Base-by-base conservation (phyloP, 2,329 filamentous ascomycete species). In the Fusarium palustre region DNA sequence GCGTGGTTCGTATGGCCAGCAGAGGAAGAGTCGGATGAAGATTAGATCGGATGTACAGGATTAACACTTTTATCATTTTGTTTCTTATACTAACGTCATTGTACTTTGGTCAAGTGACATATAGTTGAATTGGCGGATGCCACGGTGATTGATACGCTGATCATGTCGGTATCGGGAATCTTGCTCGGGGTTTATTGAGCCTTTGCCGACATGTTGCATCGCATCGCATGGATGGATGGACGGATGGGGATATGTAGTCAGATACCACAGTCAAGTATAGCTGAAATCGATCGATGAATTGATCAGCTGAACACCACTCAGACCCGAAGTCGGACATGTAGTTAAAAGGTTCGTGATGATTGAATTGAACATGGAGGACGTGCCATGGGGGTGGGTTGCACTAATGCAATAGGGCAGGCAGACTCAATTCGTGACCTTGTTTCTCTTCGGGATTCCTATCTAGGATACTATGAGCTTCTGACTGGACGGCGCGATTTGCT, bases 1-100 rank as follows among this genome's bases (percentile, higher is more conserved):
- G 79, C 85, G 1, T 92, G 90, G 90, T 78, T 88, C 24, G 68
- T 86, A 2, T 92, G 90, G 90, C 86, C 84, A 3, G 82, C 78
- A 2, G 84, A 86, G 66, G 49, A 86, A 66, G 46, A 60, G 39
- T 69, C 22, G 12, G 30, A 52, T 50, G 52, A 55, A 48, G 36
- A 38, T 49, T 60, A 65, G 39, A 31, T 34, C 43, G 41, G 45
- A 20, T 30, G 18, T 12, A 41, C 18, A 38, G 42, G 47, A 59
- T 45, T n/a, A 28, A 38, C 18, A 47, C 36, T 43, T 33, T 54
- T 39, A 39, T 47, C 45, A 50, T 24, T 34, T 52, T 42, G 13
- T 25, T 33, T 53, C 22, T 7, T 41, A 9, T 5, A 39, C 28
- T 13, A 30, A 59, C 53, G 57, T 66, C 52, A 63, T 49, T 28